Evolutionary conservation across 208 protist genomes (phyloP).

Genomic region (Leishmania turanica): DNA sequence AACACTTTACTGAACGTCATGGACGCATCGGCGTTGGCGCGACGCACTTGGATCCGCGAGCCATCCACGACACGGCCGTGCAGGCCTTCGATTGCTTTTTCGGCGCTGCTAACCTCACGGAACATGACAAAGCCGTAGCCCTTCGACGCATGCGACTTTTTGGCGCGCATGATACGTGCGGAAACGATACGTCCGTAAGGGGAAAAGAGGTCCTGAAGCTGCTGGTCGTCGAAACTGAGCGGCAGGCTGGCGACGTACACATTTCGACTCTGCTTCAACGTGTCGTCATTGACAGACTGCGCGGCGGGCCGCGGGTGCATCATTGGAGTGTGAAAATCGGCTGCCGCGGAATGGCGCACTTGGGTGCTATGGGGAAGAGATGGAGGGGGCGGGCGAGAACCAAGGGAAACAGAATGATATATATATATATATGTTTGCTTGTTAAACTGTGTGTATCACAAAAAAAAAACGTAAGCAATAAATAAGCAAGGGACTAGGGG

Average conservation of each 20-base stretch:
- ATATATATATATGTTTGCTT: background rate
- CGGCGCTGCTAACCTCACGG: constrained; percentile 40
- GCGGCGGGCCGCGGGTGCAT: constrained; percentile 13
- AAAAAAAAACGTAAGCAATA: constrained; percentile 3
- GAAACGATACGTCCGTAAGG: constrained; percentile 60
- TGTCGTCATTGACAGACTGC: constrained; percentile 17
- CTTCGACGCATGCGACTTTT: constrained; percentile 56
- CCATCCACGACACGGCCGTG: constrained; percentile 48
- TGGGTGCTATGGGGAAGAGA: background rate
- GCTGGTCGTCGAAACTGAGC: constrained; percentile 56
- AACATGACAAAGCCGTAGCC: constrained; percentile 85
- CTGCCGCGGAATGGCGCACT: background rate
- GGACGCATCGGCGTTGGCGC: constrained; percentile 57
- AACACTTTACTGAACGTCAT: constrained; percentile 32
- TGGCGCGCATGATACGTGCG: constrained; percentile 69
- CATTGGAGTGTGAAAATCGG: constrained; percentile 2
- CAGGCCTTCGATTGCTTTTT: constrained; percentile 44
- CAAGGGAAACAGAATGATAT: background rate
- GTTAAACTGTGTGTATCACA: background rate
- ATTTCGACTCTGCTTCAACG: constrained; percentile 33
- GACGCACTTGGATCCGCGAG: constrained; percentile 71
- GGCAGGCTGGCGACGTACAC: constrained; percentile 83
- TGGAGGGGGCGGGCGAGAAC: background rate
- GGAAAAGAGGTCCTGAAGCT: constrained; percentile 66
- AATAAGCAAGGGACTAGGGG: background rate